Evolutionary conservation across 1,139 yeast species (phyloP).

Genomic region (Lodderomyces jiufengensis): DNA sequence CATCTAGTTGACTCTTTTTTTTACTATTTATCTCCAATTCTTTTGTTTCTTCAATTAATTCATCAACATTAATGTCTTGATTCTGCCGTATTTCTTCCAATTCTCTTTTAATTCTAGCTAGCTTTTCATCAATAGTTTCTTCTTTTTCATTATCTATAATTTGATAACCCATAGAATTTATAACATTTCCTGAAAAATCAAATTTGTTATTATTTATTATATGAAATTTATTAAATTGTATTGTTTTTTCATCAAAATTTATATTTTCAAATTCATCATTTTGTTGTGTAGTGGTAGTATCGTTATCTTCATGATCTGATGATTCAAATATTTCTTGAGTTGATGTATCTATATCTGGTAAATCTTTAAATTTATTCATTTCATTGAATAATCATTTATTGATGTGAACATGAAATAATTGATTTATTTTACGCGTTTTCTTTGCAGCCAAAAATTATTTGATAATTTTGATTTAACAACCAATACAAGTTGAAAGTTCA

Average conservation of each 20-base stretch:
- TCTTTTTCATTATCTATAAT: slow-evolving; percentile 16
- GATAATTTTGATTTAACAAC: neutral
- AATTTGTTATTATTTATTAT: slow-evolving; percentile 15
- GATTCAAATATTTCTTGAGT: slow-evolving; percentile 46
- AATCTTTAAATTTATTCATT: slow-evolving; percentile 20
- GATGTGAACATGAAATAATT: too few relatives aligned
- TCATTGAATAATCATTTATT: too few relatives aligned
- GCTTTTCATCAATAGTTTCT: slow-evolving; percentile 42
- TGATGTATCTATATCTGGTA: slow-evolving; percentile 28
- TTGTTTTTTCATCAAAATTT: slow-evolving; percentile 21
- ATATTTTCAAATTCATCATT: slow-evolving; percentile 14
- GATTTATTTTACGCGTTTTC: too few relatives aligned
- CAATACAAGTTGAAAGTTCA: too few relatives aligned
- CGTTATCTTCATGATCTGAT: slow-evolving; percentile 42
- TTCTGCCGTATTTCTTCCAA: slow-evolving; percentile 26
- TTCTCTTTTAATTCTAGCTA: slow-evolving; percentile 45
- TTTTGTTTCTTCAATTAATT: slow-evolving; percentile 12
- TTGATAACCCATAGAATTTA: slow-evolving; percentile 26
- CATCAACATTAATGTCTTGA: too few relatives aligned
- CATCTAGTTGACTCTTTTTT: slow-evolving; percentile 3
- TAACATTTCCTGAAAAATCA: slow-evolving; percentile 39
- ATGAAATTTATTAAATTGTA: slow-evolving; percentile 19
- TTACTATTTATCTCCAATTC: slow-evolving; percentile 5
- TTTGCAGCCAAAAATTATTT: neutral
- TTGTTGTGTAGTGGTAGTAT: neutral